Percentiles rank a stretch among this genome's conserved stretches.
Conservation (phyloP, 805 yeast genomes). For the Kregervanrija pseudodelftensis region DNA sequence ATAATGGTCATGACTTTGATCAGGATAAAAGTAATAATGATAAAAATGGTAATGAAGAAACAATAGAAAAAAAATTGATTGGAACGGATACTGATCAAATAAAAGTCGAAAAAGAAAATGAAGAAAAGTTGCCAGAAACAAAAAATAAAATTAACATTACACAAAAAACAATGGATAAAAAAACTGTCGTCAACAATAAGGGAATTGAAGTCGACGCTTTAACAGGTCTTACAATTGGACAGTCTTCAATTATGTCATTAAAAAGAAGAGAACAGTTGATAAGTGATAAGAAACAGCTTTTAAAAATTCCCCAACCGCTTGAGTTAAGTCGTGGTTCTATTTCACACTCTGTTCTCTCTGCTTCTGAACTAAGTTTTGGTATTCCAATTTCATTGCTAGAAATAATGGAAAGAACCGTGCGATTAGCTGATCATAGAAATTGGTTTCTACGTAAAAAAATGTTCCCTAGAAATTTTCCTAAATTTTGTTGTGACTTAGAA, state of each 20-base stretch:
- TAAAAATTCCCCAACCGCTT: slow-evolving; percentile 17
- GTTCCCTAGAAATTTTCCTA: slow-evolving; percentile 48
- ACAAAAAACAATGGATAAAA: neutral
- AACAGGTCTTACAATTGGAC: slow-evolving; percentile 13
- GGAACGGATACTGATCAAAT: too few species aligned
- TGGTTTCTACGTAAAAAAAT: slow-evolving; percentile 35
- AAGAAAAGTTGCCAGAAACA: too few species aligned
- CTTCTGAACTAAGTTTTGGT: slow-evolving; percentile 38
- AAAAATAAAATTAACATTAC: too few species aligned
- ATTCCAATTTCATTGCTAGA: slow-evolving; percentile 39
- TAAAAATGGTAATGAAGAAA: neutral
- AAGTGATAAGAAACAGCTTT: slow-evolving; percentile 1
- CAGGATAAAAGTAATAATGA: neutral
- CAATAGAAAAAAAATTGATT: too few species aligned
- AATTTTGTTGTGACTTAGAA: slow-evolving; percentile 47
- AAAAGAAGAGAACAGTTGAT: slow-evolving; percentile 11
- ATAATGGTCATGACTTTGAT: neutral
- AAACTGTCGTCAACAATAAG: slow-evolving; percentile 3
- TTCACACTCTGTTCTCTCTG: slow-evolving; percentile 10
- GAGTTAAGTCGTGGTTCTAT: slow-evolving; percentile 3
- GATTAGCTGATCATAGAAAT: slow-evolving; percentile 45
- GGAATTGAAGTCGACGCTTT: slow-evolving; percentile 11
- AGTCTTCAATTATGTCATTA: slow-evolving; percentile 4
- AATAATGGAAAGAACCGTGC: slow-evolving; percentile 39
- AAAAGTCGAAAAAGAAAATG: too few species aligned